Percentiles rank a stretch among this genome's conserved stretches.
These are phyloP conservation scores for Neurospora sp. DNA, from an alignment of 495 filamentous ascomycete species.

Conservation along the genomic window DNA sequence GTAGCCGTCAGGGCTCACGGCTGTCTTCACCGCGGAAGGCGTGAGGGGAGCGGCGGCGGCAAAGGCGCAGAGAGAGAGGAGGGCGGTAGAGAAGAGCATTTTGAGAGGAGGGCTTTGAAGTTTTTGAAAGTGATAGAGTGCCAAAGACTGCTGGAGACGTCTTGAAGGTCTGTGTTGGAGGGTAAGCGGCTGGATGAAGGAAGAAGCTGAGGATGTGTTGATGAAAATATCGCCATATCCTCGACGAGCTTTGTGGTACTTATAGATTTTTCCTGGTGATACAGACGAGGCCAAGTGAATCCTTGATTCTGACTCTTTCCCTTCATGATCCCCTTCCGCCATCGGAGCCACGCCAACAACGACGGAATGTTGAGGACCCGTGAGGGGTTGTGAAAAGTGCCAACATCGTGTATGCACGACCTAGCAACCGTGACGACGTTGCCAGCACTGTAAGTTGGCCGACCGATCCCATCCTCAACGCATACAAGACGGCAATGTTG, in stretches of 20 bases:
- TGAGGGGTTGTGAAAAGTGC: not conserved
- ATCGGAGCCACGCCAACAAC: not conserved
- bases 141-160: not conserved
- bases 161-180: not conserved
- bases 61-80: not conserved
- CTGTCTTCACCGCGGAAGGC: not conserved
- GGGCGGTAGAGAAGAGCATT: not conserved
- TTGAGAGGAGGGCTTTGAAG: not conserved
- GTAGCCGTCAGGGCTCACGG: not conserved
- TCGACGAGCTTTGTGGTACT: not conserved
- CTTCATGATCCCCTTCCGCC: not conserved
- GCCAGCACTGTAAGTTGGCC: not conserved
- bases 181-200: not conserved
- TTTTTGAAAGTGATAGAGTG: not conserved
- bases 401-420: not conserved
- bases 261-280: not conserved
- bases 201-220: not conserved
- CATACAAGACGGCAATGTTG: not conserved
- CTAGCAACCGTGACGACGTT: not conserved
- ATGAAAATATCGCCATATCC: not conserved
- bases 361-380: not conserved
- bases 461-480: not conserved
- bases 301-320: not conserved
- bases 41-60: not conserved
- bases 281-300: not conserved